phyloP scores from a whole-genome alignment of 805 yeast species.

The Cyberlindnera subsufficiens region DNA sequence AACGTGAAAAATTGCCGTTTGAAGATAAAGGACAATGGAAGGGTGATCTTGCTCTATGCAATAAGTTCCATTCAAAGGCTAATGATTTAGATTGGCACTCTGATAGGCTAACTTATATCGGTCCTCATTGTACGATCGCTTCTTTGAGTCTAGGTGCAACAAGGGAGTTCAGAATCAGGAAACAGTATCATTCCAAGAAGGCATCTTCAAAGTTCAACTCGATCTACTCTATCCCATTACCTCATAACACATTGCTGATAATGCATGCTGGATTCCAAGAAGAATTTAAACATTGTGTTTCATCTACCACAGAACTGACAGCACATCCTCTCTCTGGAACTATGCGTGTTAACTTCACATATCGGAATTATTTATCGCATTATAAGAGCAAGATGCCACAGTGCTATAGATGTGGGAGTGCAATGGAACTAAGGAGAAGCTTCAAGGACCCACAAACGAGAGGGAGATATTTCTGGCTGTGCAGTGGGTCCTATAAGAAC shows the following conservation, averaged over 20 bases:
- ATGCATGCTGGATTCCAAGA: conserved; percentile 84
- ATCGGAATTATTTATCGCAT: conserved; percentile 43
- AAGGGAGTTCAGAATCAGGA: conserved; percentile 57
- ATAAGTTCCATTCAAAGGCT: conserved; percentile 43
- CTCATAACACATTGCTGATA: conserved; percentile 62
- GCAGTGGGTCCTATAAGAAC: conserved; percentile 40
- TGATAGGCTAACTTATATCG: conserved; percentile 65
- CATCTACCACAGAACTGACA: conserved; percentile 36
- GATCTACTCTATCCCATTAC: conserved; percentile 50
- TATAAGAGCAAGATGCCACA: conserved; percentile 33
- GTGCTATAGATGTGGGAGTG: conserved; percentile 36
- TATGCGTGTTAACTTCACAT: conserved; percentile 59
- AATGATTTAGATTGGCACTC: conserved; percentile 70
- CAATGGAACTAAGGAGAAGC: conserved; percentile 51
- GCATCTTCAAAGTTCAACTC: conserved; percentile 19
- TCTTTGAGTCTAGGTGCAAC: conserved; percentile 66
- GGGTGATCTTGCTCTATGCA: conserved; percentile 49
- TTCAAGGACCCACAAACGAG: conserved; percentile 37
- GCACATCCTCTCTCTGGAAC: conserved; percentile 44
- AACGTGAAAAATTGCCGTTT: conserved; percentile 29
- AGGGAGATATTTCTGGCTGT: conserved; percentile 65
- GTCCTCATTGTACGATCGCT: conserved; percentile 65
- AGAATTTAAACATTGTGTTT: conserved; percentile 61
- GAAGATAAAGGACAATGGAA: conserved; percentile 41
- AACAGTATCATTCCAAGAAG: conserved; percentile 28